Conservation (phyloP, 495 filamentous ascomycete genomes). For the Xylaria longipes region DNA sequence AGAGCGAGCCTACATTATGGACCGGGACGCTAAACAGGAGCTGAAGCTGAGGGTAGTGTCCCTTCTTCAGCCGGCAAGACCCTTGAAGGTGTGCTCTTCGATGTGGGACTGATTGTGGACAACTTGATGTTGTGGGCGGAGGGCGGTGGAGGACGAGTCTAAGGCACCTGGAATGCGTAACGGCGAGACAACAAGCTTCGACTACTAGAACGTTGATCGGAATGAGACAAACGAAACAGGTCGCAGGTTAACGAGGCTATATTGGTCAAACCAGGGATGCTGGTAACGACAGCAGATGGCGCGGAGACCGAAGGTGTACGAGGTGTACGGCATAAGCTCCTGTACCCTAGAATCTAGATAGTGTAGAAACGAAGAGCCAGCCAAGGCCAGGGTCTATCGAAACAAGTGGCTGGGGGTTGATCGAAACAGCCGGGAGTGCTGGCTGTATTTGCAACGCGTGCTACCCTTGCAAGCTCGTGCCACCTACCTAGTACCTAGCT, state of each 20-base stretch:
- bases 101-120: conserved; percentile 9
- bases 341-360: background rate
- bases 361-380: background rate
- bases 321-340: background rate
- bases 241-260: background rate
- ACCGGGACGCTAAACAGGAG: conserved; percentile 16
- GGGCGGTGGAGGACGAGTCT: background rate
- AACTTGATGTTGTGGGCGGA: background rate
- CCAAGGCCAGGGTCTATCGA: conserved; percentile 4
- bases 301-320: conserved; percentile 17
- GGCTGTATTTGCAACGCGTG: conserved; percentile 3
- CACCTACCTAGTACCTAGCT: background rate
- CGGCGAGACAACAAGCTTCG: background rate
- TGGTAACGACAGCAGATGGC: background rate
- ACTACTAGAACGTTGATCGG: background rate
- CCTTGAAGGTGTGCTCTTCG: conserved; percentile 11
- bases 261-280: background rate
- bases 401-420: conserved; percentile 15
- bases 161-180: background rate
- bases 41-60: background rate
- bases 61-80: conserved; percentile 6
- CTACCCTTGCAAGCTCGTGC: conserved; percentile 15
- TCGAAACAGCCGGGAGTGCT: background rate
- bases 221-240: background rate
- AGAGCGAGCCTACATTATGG: conserved; percentile 1